Evolutionary conservation across 2,329 filamentous ascomycete species (phyloP).

Genomic region (Fusarium sp.): DNA sequence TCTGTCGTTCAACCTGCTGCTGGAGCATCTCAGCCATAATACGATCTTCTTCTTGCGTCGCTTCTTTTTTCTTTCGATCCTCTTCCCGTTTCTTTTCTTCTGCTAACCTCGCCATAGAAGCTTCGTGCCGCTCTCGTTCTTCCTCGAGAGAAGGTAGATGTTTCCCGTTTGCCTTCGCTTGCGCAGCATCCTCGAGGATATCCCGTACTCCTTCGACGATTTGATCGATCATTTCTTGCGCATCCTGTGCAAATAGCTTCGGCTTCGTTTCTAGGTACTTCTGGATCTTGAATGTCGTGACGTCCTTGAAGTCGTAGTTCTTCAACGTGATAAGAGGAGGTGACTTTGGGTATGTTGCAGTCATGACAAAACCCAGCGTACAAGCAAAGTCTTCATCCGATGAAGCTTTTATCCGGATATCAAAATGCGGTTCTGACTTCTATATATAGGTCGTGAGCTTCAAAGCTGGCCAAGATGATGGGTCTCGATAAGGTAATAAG

Average conservation of each 20-base stretch:
- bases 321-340: slow-evolving; percentile 77
- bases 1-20: slow-evolving; percentile 75
- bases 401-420: slow-evolving; percentile 78
- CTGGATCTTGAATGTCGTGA: slow-evolving; percentile 75
- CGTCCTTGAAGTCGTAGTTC: slow-evolving; percentile 72
- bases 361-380: slow-evolving; percentile 80
- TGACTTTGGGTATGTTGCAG: slow-evolving; percentile 90
- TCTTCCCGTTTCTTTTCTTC: slow-evolving; percentile 64
- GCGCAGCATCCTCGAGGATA: slow-evolving; percentile 86
- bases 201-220: slow-evolving; percentile 76
- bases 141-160: slow-evolving; percentile 88
- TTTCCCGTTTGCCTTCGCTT: slow-evolving; percentile 76
- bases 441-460: slow-evolving; percentile 53
- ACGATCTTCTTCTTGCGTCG: slow-evolving; percentile 74
- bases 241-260: slow-evolving; percentile 60
- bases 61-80: slow-evolving; percentile 62
- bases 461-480: slow-evolving; percentile 4
- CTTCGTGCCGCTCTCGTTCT: slow-evolving; percentile 85
- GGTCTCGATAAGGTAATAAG: background rate
- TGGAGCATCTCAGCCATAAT: slow-evolving; percentile 76
- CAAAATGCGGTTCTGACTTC: slow-evolving; percentile 86
- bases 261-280: slow-evolving; percentile 69
- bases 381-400: slow-evolving; percentile 77
- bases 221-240: slow-evolving; percentile 69
- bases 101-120: slow-evolving; percentile 70